Evolutionary conservation across 2,329 filamentous ascomycete species (phyloP), one percentile per base, ranked within the genome.

Genomic region (Cordyceps pruinosa): DNA sequence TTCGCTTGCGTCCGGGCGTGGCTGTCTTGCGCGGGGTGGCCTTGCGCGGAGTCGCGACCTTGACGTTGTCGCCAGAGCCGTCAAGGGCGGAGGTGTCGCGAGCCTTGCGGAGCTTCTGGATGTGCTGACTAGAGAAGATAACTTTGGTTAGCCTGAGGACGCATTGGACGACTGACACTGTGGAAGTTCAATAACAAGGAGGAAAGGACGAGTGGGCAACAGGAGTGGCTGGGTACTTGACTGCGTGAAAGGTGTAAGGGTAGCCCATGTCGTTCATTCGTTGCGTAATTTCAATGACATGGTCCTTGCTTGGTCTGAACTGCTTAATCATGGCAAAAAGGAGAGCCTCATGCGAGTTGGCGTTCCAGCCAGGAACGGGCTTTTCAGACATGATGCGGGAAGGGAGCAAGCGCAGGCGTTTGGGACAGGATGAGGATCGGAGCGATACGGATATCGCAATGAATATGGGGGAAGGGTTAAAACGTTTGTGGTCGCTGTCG

Each of bases 21-120:
- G 65, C 61, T 25, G 70, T 67, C 65, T 72, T 72, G 32, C 66
- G 64, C 4, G 67, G 58, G 4, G 66, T 61, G 13, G 62, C 49
- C 63, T 67, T 70, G 34, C 60, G 62, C 51, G 64, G 66, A 21
- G 67, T 66, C 2, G 54, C 19, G 2, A 61, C 26, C 54, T 63
- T 66, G 15, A 51, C 50, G 1, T 63, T 58, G 7, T 45, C 49
- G 8, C 57, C 59, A 0, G 62, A 62, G 17, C 61, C 63, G 32
- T 65, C 45, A 21, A 68, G 60, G 8, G 56, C 63, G 13, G 60
- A 41, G 5, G 64, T 65, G n/a, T 72, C 70, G 6, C 70, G 68
- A 37, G 60, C 66, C 59, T 67, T 69, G 59, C 72, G 72, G 4
- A 78, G 69, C 61, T 77, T 78, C 61, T 75, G 73, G 8, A 78